Conservation (phyloP, 495 filamentous ascomycete species). For the Rostrohypoxylon terebratum region DNA sequence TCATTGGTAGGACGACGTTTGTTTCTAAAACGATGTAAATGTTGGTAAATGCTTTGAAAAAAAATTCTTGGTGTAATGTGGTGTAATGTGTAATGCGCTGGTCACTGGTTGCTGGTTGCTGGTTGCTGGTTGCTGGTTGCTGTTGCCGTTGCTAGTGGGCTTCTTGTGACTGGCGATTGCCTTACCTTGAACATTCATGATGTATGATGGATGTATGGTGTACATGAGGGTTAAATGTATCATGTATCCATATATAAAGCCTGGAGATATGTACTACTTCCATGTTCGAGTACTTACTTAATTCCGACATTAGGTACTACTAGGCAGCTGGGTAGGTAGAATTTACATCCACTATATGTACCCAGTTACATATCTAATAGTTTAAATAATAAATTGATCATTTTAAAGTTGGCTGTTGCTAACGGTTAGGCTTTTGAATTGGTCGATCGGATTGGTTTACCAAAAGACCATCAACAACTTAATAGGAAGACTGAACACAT, state of each 20-base stretch:
- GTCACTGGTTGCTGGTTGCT: background rate
- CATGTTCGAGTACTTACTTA: background rate
- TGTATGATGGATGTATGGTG: background rate
- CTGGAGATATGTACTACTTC: no score
- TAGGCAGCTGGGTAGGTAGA: no score
- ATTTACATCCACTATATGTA: background rate
- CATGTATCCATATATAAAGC: conserved; percentile 9
- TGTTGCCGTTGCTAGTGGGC: background rate
- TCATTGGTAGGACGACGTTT: background rate
- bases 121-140: conserved; percentile 2
- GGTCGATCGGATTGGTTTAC: conserved; percentile 11
- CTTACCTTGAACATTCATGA: conserved; percentile 7
- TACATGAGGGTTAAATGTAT: background rate
- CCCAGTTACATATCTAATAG: background rate
- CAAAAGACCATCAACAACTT: conserved; percentile 1
- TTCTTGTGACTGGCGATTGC: conserved; percentile 8
- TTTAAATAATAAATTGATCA: conserved; percentile 3
- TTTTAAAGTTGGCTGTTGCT: conserved; percentile 10
- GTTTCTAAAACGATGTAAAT: background rate
- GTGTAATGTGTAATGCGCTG: conserved; percentile 5
- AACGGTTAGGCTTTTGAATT: background rate
- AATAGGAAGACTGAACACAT: conserved; percentile 16
- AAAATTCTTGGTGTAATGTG: no score
- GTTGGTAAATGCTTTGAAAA: no score
- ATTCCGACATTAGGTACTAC: no score